Evolutionary conservation across 345 rosid species (phyloP).

Genomic region (Corymbia maculata): DNA sequence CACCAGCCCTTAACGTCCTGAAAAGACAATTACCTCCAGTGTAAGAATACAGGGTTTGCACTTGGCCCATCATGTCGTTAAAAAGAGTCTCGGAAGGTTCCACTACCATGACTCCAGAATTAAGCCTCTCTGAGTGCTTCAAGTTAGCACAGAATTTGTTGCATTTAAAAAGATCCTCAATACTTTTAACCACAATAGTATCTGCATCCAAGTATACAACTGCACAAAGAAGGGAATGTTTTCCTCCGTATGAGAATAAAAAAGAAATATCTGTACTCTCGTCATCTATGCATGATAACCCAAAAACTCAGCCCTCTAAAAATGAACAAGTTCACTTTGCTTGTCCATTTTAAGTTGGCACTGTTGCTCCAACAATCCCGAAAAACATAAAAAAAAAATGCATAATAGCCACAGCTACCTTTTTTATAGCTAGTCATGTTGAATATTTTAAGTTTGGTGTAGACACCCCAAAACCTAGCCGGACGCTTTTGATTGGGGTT

Average conservation of each 20-base stretch:
- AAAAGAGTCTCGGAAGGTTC: constrained; percentile 80
- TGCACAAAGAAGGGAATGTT: constrained; percentile 15
- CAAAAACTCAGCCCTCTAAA: not conserved
- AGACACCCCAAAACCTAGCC: constrained; percentile 91
- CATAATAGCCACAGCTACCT: constrained; percentile 24
- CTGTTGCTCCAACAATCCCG: not conserved
- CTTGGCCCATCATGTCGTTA: constrained; percentile 82
- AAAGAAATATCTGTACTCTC: not conserved
- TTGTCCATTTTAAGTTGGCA: not conserved
- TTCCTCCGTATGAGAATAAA: not conserved
- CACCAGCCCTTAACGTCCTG: not conserved
- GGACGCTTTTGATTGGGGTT: constrained; percentile 93
- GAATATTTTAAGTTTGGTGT: constrained; percentile 88
- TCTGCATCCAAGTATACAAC: constrained; percentile 96
- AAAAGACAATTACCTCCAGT: constrained; percentile 53
- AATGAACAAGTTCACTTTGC: not conserved
- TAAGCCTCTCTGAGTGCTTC: constrained; percentile 94
- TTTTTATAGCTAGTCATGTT: constrained; percentile 81
- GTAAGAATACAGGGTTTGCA: constrained; percentile 65
- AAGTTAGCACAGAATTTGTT: constrained; percentile 82
- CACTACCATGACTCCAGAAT: constrained; percentile 97
- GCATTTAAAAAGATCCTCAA: constrained; percentile 79
- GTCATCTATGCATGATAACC: not conserved
- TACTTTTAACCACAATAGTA: constrained; percentile 88
- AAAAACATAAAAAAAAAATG: not conserved